Conservation (phyloP, 495 filamentous ascomycete genomes). For the Penicillium taxi region DNA sequence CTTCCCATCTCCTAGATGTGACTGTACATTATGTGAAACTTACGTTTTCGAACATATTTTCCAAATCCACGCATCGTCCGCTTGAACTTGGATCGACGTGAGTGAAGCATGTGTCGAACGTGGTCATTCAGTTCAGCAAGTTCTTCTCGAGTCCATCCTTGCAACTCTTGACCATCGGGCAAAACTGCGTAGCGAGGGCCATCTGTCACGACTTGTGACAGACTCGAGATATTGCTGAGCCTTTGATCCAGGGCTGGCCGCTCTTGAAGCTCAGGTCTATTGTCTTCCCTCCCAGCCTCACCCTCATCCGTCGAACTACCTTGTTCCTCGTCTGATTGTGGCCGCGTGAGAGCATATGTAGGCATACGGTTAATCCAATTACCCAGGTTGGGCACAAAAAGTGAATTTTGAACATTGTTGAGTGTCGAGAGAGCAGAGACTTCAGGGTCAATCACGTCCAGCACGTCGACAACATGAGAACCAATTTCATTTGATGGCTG, state of each 20-base stretch:
- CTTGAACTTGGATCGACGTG: slow-evolving; percentile 65
- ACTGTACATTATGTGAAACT: slow-evolving; percentile 11
- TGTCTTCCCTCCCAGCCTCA: slow-evolving; percentile 13
- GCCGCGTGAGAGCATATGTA: slow-evolving; percentile 61
- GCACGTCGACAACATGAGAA: slow-evolving; percentile 54
- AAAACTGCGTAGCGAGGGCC: slow-evolving; percentile 35
- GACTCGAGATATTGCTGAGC: slow-evolving; percentile 22
- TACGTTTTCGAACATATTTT: slow-evolving; percentile 61
- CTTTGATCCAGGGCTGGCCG: slow-evolving; percentile 23
- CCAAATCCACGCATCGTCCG: slow-evolving; percentile 65
- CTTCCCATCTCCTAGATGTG: not conserved
- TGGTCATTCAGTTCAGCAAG: slow-evolving; percentile 68
- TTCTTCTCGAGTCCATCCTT: slow-evolving; percentile 63
- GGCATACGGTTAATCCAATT: slow-evolving; percentile 59
- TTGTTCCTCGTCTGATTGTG: slow-evolving; percentile 26
- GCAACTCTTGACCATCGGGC: slow-evolving; percentile 52
- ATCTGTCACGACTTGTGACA: slow-evolving; percentile 27
- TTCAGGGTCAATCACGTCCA: slow-evolving; percentile 71
- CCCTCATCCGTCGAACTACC: slow-evolving; percentile 10
- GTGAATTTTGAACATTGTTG: slow-evolving; percentile 72
- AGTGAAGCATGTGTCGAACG: slow-evolving; percentile 76
- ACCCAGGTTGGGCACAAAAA: slow-evolving; percentile 66
- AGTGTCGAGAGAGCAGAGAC: slow-evolving; percentile 65
- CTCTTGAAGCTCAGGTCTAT: slow-evolving; percentile 14
- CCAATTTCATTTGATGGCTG: slow-evolving; percentile 41